A percentile compares a stretch with the other conserved stretches of the same genome.
Conservation (phyloP, 305 asterid species). For the Nicotiana rustica region DNA sequence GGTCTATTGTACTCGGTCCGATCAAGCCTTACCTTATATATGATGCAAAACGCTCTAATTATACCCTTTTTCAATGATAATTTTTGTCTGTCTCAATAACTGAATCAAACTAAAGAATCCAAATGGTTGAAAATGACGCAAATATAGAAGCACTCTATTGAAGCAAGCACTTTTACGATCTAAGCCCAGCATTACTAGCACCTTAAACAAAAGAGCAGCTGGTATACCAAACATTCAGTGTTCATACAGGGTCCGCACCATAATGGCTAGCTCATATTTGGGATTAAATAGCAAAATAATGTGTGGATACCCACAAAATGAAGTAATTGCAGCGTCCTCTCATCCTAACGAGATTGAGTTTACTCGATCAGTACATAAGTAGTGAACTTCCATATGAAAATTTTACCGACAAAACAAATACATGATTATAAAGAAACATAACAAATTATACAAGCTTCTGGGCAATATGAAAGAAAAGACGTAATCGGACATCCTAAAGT, state of each 20-base stretch:
- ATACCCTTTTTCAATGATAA: too few relatives aligned
- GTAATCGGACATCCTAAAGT: not conserved
- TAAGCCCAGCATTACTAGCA: not conserved
- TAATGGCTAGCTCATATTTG: not conserved
- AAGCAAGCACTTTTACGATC: not conserved
- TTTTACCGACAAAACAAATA: slow-evolving; percentile 22
- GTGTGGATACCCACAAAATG: not conserved
- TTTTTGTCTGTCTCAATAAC: too few relatives aligned
- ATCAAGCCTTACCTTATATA: too few relatives aligned
- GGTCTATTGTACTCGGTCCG: too few relatives aligned
- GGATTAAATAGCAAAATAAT: not conserved
- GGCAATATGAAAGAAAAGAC: not conserved
- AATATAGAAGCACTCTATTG: too few relatives aligned
- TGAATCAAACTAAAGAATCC: too few relatives aligned
- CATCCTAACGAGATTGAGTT: not conserved
- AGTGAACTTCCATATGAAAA: not conserved
- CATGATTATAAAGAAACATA: slow-evolving; percentile 15
- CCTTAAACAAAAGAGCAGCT: not conserved
- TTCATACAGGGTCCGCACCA: too few relatives aligned
- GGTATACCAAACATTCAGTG: too few relatives aligned
- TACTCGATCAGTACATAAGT: slow-evolving; percentile 11
- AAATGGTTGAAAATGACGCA: too few relatives aligned
- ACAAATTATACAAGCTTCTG: slow-evolving; percentile 24
- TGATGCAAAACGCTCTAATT: too few relatives aligned
- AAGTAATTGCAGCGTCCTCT: not conserved